These are phyloP conservation scores for Diaporthe vaccinii DNA, from an alignment of 2,329 filamentous ascomycete species.

Conservation along the genomic window DNA sequence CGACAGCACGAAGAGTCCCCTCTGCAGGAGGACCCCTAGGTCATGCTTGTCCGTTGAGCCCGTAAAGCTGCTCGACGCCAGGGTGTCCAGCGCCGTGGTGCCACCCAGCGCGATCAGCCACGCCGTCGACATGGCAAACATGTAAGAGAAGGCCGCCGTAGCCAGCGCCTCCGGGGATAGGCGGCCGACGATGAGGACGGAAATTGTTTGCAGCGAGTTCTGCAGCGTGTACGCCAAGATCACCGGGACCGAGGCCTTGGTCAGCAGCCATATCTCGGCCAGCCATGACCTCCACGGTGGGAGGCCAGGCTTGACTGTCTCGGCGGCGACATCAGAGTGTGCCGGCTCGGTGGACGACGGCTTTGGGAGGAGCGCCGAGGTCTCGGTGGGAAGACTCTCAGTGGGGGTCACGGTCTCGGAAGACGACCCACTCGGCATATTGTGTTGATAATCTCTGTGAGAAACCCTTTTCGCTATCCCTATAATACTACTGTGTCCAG, in stretches of 20 bases:
- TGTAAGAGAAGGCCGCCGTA: constrained; percentile 88
- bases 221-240: constrained; percentile 89
- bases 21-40: constrained; percentile 82
- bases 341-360: constrained; percentile 24
- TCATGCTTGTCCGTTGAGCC: constrained; percentile 83
- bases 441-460: background rate
- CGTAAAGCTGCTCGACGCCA: constrained; percentile 87
- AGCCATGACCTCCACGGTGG: constrained; percentile 58
- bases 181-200: constrained; percentile 84
- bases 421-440: constrained; percentile 38
- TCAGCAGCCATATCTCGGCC: constrained; percentile 75
- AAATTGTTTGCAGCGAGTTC: constrained; percentile 86
- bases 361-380: constrained; percentile 41
- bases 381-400: constrained; percentile 38
- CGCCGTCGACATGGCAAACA: constrained; percentile 92
- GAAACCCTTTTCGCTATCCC: background rate
- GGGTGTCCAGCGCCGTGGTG: constrained; percentile 87
- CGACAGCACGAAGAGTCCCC: constrained; percentile 79
- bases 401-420: constrained; percentile 35
- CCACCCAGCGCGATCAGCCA: constrained; percentile 90
- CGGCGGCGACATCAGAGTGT: constrained; percentile 11
- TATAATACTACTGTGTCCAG: background rate
- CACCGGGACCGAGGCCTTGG: constrained; percentile 80
- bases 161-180: constrained; percentile 84
- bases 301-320: constrained; percentile 21